A percentile compares a stretch with the other conserved stretches of the same genome.
These are phyloP conservation scores for Buddleja alternifolia DNA, from an alignment of 257 asterid species.

Conservation along the genomic window DNA sequence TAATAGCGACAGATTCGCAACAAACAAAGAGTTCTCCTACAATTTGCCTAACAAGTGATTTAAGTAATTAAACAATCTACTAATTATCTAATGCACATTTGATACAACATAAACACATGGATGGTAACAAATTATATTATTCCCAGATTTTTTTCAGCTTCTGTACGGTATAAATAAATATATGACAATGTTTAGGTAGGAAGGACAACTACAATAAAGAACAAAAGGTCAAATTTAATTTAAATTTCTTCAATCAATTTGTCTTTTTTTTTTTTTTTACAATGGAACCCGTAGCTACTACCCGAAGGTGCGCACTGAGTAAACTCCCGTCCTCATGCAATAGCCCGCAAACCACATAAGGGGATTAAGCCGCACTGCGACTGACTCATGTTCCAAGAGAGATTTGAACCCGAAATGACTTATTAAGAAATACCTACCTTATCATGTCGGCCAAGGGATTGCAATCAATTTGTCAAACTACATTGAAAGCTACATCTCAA, in stretches of 20 bases:
- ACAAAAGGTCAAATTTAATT: neutral
- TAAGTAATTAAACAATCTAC: neutral
- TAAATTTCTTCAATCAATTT: too few relatives aligned
- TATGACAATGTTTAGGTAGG: neutral
- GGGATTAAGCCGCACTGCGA: too few relatives aligned
- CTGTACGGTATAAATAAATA: neutral
- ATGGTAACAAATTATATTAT: constrained; percentile 23
- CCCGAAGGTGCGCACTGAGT: too few relatives aligned
- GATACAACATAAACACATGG: constrained; percentile 21
- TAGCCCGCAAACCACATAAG: too few relatives aligned
- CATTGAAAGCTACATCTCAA: constrained; percentile 21
- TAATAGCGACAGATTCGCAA: neutral
- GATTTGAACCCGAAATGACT: too few relatives aligned
- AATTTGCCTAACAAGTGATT: constrained; percentile 10
- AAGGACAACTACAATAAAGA: neutral
- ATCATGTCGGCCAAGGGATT: too few relatives aligned
- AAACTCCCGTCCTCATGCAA: too few relatives aligned
- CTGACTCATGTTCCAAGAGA: too few relatives aligned
- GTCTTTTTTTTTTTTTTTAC: too few relatives aligned
- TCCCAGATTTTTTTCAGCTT: constrained; percentile 18
- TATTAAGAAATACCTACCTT: too few relatives aligned
- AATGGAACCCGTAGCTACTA: too few relatives aligned
- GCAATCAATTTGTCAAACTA: constrained; percentile 3
- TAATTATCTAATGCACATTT: neutral
- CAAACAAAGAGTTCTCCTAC: neutral